Percentiles rank a stretch among this genome's conserved stretches.
Evolutionary conservation across 495 filamentous ascomycete species (phyloP).

Genomic region (Cercophora samala): DNA sequence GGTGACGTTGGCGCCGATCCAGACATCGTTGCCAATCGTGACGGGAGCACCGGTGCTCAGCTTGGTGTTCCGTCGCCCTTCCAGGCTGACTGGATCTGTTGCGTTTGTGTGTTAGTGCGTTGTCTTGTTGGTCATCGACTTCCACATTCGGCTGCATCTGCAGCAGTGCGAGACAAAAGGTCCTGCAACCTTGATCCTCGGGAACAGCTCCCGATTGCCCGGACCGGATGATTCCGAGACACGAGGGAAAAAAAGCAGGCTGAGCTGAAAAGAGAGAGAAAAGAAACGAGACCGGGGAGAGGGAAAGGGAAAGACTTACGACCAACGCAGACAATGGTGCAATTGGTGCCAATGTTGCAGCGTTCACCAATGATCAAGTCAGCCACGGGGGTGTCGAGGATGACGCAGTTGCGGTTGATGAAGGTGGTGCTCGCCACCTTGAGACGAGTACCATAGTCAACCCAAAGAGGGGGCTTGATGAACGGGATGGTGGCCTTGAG

Average conservation of each 20-base stretch:
- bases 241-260: background rate
- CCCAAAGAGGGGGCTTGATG: conserved; percentile 35
- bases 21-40: conserved; percentile 34
- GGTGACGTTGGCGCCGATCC: conserved; percentile 59
- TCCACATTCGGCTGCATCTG: conserved; percentile 3
- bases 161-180: conserved; percentile 4
- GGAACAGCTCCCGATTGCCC: conserved; percentile 5
- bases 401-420: conserved; percentile 38
- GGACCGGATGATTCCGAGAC: conserved; percentile 4
- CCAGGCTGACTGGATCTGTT: conserved; percentile 25
- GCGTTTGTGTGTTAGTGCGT: background rate
- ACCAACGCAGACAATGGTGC: conserved; percentile 30
- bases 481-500: conserved; percentile 34
- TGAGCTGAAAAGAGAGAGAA: conserved; percentile 1
- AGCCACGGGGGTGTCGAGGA: conserved; percentile 40
- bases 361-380: conserved; percentile 35
- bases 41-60: conserved; percentile 35
- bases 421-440: conserved; percentile 34
- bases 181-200: background rate
- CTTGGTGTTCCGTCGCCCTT: conserved; percentile 26
- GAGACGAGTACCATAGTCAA: conserved; percentile 38
- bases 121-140: background rate
- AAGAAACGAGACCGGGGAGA: background rate
- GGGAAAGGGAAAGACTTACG: conserved; percentile 14
- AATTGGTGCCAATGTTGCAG: conserved; percentile 38